These are phyloP conservation scores for Nitzschia palea DNA, from an alignment of 108 stramenopile genomes.

Conservation along the genomic window DNA sequence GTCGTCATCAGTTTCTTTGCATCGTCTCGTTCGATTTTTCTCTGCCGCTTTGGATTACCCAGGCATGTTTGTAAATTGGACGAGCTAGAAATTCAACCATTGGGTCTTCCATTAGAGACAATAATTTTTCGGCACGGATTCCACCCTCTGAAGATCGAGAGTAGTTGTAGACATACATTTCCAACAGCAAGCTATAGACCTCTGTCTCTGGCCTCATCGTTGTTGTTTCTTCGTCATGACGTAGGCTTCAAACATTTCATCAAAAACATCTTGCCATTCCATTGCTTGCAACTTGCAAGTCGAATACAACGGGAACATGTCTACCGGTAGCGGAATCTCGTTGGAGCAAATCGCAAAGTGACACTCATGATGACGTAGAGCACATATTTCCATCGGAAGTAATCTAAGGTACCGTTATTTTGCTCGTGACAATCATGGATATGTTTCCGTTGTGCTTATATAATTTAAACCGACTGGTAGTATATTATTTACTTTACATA, in stretches of 20 bases:
- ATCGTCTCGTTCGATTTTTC: conserved; percentile 12
- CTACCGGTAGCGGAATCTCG: too few species aligned
- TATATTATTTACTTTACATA: too few species aligned
- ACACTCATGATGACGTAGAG: too few species aligned
- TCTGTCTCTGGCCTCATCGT: conserved; percentile 24
- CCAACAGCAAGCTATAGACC: conserved; percentile 42
- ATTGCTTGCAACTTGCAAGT: too few species aligned
- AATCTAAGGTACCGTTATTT: too few species aligned
- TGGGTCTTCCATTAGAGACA: conserved; percentile 28
- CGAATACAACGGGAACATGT: too few species aligned
- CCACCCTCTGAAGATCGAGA: conserved; percentile 16
- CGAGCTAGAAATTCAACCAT: conserved; percentile 4
- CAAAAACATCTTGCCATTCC: conserved; percentile 40
- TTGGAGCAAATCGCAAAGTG: too few species aligned
- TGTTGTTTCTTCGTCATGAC: conserved; percentile 25
- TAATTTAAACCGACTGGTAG: too few species aligned
- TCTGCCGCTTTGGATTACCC: conserved; percentile 21
- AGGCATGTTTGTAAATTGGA: conserved; percentile 33
- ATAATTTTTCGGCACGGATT: conserved; percentile 23
- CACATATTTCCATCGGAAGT: too few species aligned
- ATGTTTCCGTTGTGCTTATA: too few species aligned
- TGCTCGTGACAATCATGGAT: too few species aligned
- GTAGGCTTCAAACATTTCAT: conserved; percentile 36
- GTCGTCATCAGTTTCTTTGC: conserved; percentile 7
- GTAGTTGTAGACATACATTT: conserved; percentile 37